Percentiles rank a stretch among this genome's conserved stretches.
phyloP scores from a whole-genome alignment of 2,329 filamentous ascomycete species.

The Fusarium concolor region DNA sequence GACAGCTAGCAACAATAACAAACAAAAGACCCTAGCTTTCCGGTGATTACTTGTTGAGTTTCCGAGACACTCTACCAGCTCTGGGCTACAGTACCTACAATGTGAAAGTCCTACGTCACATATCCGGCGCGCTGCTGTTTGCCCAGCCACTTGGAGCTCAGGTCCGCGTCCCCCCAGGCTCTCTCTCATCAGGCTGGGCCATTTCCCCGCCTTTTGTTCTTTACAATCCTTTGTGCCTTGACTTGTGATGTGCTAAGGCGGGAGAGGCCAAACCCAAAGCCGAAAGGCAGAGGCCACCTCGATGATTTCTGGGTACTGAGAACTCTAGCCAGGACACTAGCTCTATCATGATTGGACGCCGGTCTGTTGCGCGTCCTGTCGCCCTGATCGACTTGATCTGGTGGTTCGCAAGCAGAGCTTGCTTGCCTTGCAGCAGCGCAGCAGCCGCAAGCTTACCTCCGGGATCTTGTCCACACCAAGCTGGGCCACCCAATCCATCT shows the following conservation, averaged over 20 bases:
- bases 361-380: conserved; percentile 33
- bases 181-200: neutral
- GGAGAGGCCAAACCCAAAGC: conserved; percentile 30
- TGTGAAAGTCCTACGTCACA: conserved; percentile 35
- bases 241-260: conserved; percentile 17
- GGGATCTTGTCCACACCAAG: conserved; percentile 37
- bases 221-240: neutral
- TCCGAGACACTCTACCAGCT: conserved; percentile 18
- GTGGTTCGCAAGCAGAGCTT: conserved; percentile 28
- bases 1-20: neutral
- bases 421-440: conserved; percentile 16
- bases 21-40: conserved; percentile 14
- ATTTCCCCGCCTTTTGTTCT: conserved; percentile 9
- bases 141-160: conserved; percentile 29
- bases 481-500: conserved; percentile 36
- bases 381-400: conserved; percentile 31
- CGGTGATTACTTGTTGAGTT: conserved; percentile 5
- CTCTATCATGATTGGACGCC: conserved; percentile 23
- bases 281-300: conserved; percentile 12
- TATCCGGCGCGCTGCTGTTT: conserved; percentile 19
- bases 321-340: neutral
- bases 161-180: conserved; percentile 3
- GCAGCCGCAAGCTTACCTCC: conserved; percentile 21
- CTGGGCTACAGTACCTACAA: neutral
- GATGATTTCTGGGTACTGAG: conserved; percentile 26